Evolutionary conservation across 495 filamentous ascomycete genomes (phyloP).

Genomic region (Penicillium psychrofluorescens): DNA sequence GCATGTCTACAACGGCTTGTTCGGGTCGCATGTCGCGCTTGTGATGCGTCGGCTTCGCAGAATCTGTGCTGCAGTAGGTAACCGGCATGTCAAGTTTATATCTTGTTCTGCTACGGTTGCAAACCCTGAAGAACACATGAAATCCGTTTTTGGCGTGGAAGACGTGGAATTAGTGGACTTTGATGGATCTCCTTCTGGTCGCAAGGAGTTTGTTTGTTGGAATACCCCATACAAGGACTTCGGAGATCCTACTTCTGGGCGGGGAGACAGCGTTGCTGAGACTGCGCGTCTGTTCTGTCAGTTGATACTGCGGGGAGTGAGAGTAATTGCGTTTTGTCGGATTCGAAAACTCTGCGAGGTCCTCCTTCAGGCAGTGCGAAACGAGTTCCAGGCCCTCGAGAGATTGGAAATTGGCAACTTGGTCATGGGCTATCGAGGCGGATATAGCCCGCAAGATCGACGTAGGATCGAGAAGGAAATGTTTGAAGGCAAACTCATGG

Average conservation of each 20-base stretch:
- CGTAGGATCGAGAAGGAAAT: conserved; percentile 89
- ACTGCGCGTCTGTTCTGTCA: conserved; percentile 85
- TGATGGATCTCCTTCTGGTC: conserved; percentile 87
- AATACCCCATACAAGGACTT: conserved; percentile 96
- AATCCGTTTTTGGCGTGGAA: conserved; percentile 84
- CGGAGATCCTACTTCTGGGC: conserved; percentile 74
- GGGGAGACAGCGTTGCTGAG: conserved; percentile 76
- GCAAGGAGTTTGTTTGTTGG: conserved; percentile 97
- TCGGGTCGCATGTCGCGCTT: conserved; percentile 89
- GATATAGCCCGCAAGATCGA: conserved; percentile 92
- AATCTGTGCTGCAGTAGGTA: conserved; percentile 88
- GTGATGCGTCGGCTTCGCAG: conserved; percentile 88
- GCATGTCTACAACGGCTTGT: conserved; percentile 93
- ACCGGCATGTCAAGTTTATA: conserved; percentile 82
- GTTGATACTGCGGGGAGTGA: conserved; percentile 77
- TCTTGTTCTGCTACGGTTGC: conserved; percentile 97
- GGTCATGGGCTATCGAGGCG: conserved; percentile 94
- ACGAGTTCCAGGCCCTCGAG: conserved; percentile 65
- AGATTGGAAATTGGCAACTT: conserved; percentile 64
- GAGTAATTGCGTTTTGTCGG: conserved; percentile 90
- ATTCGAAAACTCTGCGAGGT: conserved; percentile 84
- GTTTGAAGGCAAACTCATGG: conserved; percentile 91
- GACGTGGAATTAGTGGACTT: conserved; percentile 73
- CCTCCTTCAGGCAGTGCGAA: conserved; percentile 71
- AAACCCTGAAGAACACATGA: conserved; percentile 90